phyloP scores from a whole-genome alignment of 805 yeast genomes.

The Suhomyces xylopsoci region DNA sequence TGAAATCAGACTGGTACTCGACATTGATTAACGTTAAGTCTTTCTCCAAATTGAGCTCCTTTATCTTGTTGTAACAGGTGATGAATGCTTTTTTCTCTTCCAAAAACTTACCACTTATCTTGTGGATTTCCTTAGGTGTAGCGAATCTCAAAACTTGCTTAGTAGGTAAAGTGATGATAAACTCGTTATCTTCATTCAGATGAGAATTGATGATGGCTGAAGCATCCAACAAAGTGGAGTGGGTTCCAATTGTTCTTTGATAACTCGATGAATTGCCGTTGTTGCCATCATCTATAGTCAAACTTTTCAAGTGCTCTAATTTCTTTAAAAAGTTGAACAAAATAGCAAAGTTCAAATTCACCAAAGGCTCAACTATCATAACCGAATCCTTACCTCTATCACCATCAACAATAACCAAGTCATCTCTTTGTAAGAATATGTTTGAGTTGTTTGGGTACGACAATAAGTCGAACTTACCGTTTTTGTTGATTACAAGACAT shows the following conservation, averaged over 20 bases:
- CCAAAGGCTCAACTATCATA: conserved; percentile 63
- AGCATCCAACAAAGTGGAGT: conserved; percentile 37
- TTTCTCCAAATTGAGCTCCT: conserved; percentile 46
- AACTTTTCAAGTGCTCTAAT: conserved; percentile 60
- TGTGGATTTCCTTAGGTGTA: conserved; percentile 64
- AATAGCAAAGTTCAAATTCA: conserved; percentile 62
- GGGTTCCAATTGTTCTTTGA: conserved; percentile 33
- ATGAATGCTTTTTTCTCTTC: conserved; percentile 72
- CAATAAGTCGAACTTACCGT: conserved; percentile 67
- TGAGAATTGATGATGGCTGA: conserved; percentile 35
- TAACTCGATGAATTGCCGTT: conserved; percentile 12
- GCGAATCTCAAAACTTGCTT: conserved; percentile 78
- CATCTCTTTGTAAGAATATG: conserved; percentile 53
- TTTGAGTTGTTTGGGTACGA: conserved; percentile 67
- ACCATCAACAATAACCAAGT: conserved; percentile 76
- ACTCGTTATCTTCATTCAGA: conserved; percentile 54
- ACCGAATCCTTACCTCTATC: conserved; percentile 82
- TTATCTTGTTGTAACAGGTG: conserved; percentile 51
- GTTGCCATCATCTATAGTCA: conserved; percentile 32
- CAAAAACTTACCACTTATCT: conserved; percentile 58
- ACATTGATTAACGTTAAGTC: conserved; percentile 39
- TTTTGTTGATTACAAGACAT: conserved; percentile 54
- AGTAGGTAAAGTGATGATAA: conserved; percentile 65
- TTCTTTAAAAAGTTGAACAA: conserved; percentile 73
- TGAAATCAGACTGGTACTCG: conserved; percentile 45